These are phyloP conservation scores for Aspergillus tubingensis DNA, from an alignment of 2,329 filamentous ascomycete species.

Conservation along the genomic window DNA sequence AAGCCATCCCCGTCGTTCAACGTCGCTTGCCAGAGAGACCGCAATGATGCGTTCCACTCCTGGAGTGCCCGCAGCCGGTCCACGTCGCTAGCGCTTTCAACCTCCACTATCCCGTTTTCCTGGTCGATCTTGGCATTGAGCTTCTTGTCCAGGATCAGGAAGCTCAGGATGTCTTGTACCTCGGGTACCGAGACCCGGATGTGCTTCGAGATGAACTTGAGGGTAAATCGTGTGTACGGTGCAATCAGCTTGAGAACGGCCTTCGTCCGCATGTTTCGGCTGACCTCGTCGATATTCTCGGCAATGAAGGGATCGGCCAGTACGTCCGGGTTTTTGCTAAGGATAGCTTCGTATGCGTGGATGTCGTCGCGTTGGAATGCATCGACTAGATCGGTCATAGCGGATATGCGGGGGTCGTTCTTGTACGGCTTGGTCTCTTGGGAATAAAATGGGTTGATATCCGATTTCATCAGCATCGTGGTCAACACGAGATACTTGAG, in stretches of 20 bases:
- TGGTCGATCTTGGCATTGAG: slow-evolving; percentile 89
- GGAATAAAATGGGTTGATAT: slow-evolving; percentile 98
- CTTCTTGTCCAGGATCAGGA: slow-evolving; percentile 86
- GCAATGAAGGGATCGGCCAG: slow-evolving; percentile 93
- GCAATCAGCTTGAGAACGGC: slow-evolving; percentile 90
- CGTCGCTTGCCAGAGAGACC: slow-evolving; percentile 68
- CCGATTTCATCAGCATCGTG: slow-evolving; percentile 97
- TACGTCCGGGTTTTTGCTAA: slow-evolving; percentile 85
- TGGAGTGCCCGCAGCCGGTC: slow-evolving; percentile 70
- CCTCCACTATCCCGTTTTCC: slow-evolving; percentile 77
- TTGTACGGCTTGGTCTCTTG: slow-evolving; percentile 99
- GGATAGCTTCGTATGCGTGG: slow-evolving; percentile 81
- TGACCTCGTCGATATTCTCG: slow-evolving; percentile 98
- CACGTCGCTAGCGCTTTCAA: slow-evolving; percentile 71
- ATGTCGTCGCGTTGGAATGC: slow-evolving; percentile 96
- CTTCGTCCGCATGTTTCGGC: slow-evolving; percentile 96
- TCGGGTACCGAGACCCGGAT: slow-evolving; percentile 83
- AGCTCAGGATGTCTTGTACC: slow-evolving; percentile 93
- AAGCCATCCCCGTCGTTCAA: slow-evolving; percentile 77
- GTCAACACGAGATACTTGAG: slow-evolving; percentile 95
- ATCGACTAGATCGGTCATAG: slow-evolving; percentile 96
- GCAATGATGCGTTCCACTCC: slow-evolving; percentile 71
- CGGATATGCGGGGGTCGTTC: slow-evolving; percentile 88
- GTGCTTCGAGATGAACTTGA: slow-evolving; percentile 83
- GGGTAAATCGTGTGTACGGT: slow-evolving; percentile 88